A percentile compares a stretch with the other conserved stretches of the same genome.
Evolutionary conservation across 1,284 basidiomycete genomes (phyloP).

Genomic region (Ustilago shanxiensis): DNA sequence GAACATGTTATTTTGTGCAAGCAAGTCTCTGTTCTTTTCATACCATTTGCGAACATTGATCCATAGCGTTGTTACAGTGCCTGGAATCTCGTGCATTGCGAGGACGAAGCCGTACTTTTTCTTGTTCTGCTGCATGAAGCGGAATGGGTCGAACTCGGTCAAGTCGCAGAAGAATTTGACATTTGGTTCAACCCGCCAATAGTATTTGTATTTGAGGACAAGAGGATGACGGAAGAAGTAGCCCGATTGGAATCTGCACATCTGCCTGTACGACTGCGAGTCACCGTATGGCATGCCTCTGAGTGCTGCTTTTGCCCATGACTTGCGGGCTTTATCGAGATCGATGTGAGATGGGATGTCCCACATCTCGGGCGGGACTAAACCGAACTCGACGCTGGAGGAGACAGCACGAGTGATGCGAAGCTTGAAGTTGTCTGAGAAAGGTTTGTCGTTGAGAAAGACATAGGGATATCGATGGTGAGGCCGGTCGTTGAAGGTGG

Average conservation of each 20-base stretch:
- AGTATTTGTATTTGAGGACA: conserved; percentile 85
- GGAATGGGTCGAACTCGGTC: conserved; percentile 81
- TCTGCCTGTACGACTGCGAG: conserved; percentile 74
- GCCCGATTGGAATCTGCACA: conserved; percentile 91
- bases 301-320: conserved; percentile 78
- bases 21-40: conserved; percentile 76
- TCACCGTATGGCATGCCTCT: conserved; percentile 86
- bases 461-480: conserved; percentile 69
- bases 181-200: conserved; percentile 87
- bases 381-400: conserved; percentile 76
- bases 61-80: conserved; percentile 85
- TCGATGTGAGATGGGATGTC: conserved; percentile 79
- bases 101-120: conserved; percentile 82
- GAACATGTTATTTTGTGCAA: conserved; percentile 80
- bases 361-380: conserved; percentile 86
- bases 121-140: conserved; percentile 84
- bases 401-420: conserved; percentile 64
- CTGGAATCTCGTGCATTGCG: conserved; percentile 81
- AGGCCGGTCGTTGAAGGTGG: conserved; percentile 64
- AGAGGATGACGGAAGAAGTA: conserved; percentile 73
- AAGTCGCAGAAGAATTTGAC: conserved; percentile 83
- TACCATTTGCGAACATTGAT: conserved; percentile 79
- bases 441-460: conserved; percentile 71
- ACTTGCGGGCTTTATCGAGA: conserved; percentile 76
- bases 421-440: conserved; percentile 70